These are phyloP conservation scores for Lumnitzera littorea DNA, from an alignment of 345 rosid species.

Conservation along the genomic window DNA sequence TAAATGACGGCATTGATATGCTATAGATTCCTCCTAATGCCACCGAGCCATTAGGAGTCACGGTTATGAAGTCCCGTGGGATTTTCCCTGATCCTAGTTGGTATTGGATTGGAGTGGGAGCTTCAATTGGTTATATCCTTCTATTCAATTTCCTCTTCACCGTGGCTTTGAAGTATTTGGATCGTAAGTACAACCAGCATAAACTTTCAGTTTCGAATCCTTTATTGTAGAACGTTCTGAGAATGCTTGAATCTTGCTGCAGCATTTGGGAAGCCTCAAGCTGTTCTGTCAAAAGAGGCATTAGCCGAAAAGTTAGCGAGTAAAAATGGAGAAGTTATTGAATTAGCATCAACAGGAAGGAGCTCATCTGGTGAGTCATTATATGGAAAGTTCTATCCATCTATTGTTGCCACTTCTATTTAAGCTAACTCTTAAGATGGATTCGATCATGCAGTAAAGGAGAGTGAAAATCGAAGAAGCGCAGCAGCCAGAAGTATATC, in stretches of 20 bases:
- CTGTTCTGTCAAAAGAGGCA: slow-evolving; percentile 40
- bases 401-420: neutral
- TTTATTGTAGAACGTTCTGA: neutral
- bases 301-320: slow-evolving; percentile 28
- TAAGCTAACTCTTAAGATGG: slow-evolving; percentile 3
- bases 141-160: slow-evolving; percentile 64
- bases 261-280: slow-evolving; percentile 65
- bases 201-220: slow-evolving; percentile 7
- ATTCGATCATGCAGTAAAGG: slow-evolving; percentile 27
- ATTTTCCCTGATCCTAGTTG: slow-evolving; percentile 61
- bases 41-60: slow-evolving; percentile 62
- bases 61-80: slow-evolving; percentile 56
- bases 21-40: slow-evolving; percentile 45
- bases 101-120: slow-evolving; percentile 86
- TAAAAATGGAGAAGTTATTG: slow-evolving; percentile 22
- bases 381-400: neutral
- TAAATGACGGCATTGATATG: neutral
- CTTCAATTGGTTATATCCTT: slow-evolving; percentile 46
- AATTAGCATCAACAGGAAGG: slow-evolving; percentile 24
- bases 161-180: slow-evolving; percentile 57
- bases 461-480: slow-evolving; percentile 15
- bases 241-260: slow-evolving; percentile 6
- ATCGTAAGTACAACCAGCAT: slow-evolving; percentile 41
- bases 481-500: slow-evolving; percentile 23
- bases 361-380: slow-evolving; percentile 25